phyloP scores from a whole-genome alignment of 441 rosid genomes.

The Arabidopsis lyrata region DNA sequence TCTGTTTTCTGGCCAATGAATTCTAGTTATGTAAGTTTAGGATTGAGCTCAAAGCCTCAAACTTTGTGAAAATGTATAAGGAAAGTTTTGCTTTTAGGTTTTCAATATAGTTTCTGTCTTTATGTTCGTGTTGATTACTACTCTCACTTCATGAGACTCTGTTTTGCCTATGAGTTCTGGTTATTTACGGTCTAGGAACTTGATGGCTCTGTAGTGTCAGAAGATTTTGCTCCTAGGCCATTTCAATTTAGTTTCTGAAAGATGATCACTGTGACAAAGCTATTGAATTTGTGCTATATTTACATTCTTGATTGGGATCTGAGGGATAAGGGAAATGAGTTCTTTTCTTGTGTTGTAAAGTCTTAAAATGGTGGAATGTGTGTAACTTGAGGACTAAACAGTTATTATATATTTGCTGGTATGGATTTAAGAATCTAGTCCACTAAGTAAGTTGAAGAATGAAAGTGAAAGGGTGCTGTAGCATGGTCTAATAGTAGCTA shows the following conservation, averaged over 20 bases:
- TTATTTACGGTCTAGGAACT: background rate
- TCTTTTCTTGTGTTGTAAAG: slow-evolving; percentile 6
- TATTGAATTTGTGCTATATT: background rate
- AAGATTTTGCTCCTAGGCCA: background rate
- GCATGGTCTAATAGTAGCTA: background rate
- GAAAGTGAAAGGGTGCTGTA: background rate
- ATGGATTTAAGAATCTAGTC: background rate
- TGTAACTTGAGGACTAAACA: background rate
- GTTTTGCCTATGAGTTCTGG: slow-evolving; percentile 11
- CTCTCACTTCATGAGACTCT: slow-evolving; percentile 9
- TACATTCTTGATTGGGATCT: slow-evolving; percentile 10
- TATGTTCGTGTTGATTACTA: background rate
- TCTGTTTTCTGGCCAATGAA: background rate
- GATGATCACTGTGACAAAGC: background rate
- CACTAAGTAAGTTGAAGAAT: slow-evolving; percentile 3
- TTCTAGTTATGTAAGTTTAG: background rate
- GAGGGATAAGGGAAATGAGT: background rate
- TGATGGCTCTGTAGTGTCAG: background rate
- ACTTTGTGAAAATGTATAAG: background rate
- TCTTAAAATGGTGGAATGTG: background rate
- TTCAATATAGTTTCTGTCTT: background rate
- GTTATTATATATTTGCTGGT: background rate
- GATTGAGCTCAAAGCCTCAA: slow-evolving; percentile 1
- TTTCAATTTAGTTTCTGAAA: background rate
- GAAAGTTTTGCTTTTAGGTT: background rate